Base-by-base conservation (phyloP, 1,284 basidiomycete genomes). In the Ganoderma boninense region DNA sequence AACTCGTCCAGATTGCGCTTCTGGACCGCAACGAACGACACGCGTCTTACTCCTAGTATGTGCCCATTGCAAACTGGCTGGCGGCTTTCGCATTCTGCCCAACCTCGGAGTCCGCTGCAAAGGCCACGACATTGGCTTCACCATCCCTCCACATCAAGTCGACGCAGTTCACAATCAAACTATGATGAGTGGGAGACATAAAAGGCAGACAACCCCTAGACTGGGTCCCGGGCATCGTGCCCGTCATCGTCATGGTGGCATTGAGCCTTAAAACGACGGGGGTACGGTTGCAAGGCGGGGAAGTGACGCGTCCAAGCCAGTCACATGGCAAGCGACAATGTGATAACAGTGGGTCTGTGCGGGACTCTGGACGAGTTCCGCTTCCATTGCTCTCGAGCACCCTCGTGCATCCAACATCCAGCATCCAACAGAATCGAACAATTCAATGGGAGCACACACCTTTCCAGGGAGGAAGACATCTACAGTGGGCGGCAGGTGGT, bases 401-500 rank as follows among this genome's bases (percentile, higher is more conserved):
- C 10, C 20, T 49, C 46, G 46, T 23, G 46, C 46, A 23, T 8
- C 20, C n/a, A n/a, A 23, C 46, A 49, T 49, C n/a, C 20, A n/a
- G n/a, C n/a, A 18, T 23, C 46, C 20, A 49, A 8, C 20, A 6
- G 46, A n/a, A 49, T 49, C n/a, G 20, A 49, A n/a, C n/a, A 23
- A 49, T n/a, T 32, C 46, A 7, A n/a, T n/a, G n/a, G n/a, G n/a
- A 49, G 23, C 7, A 49, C 46, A 20, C 46, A 94, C 93, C 88
- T 91, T 92, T 70, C 91, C 91, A n/a, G 93, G 93, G 44, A 95
- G 82, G 78, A 93, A 95, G 35, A 95, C 93, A 74, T 94, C 93
- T 57, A 95, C 84, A 1, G 88, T 88, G 70, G 84, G 79, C 1
- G 93, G 93, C 46, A 93, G 81, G 65, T 83, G 78, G 54, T 78